Base-by-base conservation (phyloP, 2,329 filamentous ascomycete genomes). In the Diaporthe australafricana region DNA sequence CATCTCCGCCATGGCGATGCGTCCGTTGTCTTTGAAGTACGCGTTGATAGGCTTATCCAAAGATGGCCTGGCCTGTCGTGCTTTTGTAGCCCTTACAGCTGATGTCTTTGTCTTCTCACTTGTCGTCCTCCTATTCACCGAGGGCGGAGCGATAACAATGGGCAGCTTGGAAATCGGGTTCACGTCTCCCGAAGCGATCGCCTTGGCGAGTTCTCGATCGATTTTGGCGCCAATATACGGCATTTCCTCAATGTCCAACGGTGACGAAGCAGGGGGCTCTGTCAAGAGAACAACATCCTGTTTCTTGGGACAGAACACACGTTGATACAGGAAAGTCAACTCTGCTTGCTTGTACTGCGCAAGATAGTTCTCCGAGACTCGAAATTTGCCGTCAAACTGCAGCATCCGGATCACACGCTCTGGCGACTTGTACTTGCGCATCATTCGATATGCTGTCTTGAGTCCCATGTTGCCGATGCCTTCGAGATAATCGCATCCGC, bases 401-500 rank as follows among this genome's bases (percentile, higher is more conserved):
- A 98, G 84, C 84, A 94, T 93, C 66, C 91, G 91, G 70, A 99
- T 84, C 22, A 97, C 88, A 72, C 91, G 92, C 67, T 98, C 96
- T 7, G 96, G 89, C 0, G 90, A 94, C 81, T 96, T 98, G 84
- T 98, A 90, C 81, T 97, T 98, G 72, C 96, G 91, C 72, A 99
- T 88, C 84, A 96, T 90, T 55, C 95, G 91, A 81, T 99, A 93
- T 0, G 96, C 96, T 7, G 95, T 98, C 85, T 98, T 98, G 70
- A 99, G 82, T 0, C 96, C 96, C 82, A 99, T 90, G 65, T 93
- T 93, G 70, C 90, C 92, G 74, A 99, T 93, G 72, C 93, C 93
- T 2, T 92, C 86, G n/a, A 98, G 88, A 80, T 99, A 99, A 80
- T 99, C 96, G 80, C 96, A 99, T 9, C 96, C 96, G 79, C 95